Conservation (phyloP, 371 early-diverging fungal species). For the Sporodiniella umbellata region DNA sequence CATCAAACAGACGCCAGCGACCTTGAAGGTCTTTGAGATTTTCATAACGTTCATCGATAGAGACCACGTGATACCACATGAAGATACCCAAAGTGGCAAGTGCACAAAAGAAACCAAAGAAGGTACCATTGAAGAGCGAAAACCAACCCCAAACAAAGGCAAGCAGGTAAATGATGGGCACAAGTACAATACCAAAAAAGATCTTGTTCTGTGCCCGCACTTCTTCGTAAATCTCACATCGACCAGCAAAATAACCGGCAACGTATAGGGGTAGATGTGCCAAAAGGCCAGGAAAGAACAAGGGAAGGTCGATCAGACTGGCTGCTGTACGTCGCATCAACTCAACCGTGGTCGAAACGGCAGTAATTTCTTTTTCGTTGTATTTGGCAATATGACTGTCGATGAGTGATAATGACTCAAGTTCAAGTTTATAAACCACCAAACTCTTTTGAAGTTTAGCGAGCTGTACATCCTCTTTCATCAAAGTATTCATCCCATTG, state of each 20-base stretch:
- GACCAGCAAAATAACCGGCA: constrained; percentile 46
- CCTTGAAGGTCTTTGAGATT: constrained; percentile 45
- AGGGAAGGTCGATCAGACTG: constrained; percentile 45
- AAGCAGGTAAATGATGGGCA: constrained; percentile 39
- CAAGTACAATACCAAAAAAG: constrained; percentile 35
- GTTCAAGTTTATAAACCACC: constrained; percentile 39
- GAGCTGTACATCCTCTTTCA: constrained; percentile 25
- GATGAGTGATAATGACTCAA: constrained; percentile 29
- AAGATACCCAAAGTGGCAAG: constrained; percentile 37
- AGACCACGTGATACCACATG: constrained; percentile 48
- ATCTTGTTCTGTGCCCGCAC: constrained; percentile 58
- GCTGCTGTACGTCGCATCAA: constrained; percentile 36
- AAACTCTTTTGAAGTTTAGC: constrained; percentile 37
- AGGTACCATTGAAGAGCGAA: constrained; percentile 34
- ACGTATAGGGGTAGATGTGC: constrained; percentile 56
- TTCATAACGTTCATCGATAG: constrained; percentile 48
- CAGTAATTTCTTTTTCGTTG: constrained; percentile 42
- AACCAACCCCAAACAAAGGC: constrained; percentile 46
- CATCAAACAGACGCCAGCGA: constrained; percentile 51
- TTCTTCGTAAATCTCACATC: constrained; percentile 52
- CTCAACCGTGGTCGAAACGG: constrained; percentile 33
- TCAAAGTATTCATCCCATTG: constrained; percentile 30
- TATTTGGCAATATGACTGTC: constrained; percentile 51
- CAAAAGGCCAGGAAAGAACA: constrained; percentile 51
- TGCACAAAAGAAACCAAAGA: constrained; percentile 41